These are phyloP conservation scores for Fraxinus cuspidata DNA, from an alignment of 257 asterid genomes.

Conservation along the genomic window DNA sequence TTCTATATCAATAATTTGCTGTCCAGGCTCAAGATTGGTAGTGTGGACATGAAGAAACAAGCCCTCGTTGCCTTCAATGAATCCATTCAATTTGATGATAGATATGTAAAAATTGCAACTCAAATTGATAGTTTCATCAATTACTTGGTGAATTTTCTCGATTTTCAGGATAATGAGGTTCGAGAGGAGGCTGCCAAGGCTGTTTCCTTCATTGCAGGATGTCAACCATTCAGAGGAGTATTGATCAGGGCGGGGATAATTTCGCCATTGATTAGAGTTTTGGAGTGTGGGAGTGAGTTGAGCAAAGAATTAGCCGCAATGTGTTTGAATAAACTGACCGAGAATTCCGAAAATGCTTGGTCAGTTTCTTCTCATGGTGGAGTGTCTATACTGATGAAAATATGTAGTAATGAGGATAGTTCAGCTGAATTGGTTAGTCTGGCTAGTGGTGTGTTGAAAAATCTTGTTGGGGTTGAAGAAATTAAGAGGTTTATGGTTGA, in stretches of 20 bases:
- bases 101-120: conserved; percentile 51
- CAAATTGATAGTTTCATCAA: conserved; percentile 58
- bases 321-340: conserved; percentile 79
- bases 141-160: conserved; percentile 62
- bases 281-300: conserved; percentile 63
- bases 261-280: conserved; percentile 61
- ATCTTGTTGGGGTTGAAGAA: conserved; percentile 82
- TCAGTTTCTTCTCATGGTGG: conserved; percentile 95
- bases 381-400: conserved; percentile 69
- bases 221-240: conserved; percentile 32
- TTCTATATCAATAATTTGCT: conserved; percentile 67
- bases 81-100: conserved; percentile 62
- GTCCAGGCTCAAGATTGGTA: conserved; percentile 76
- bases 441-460: conserved; percentile 83
- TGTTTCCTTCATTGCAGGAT: conserved; percentile 58
- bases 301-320: conserved; percentile 62
- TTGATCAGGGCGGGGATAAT: conserved; percentile 60
- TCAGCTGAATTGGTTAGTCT: conserved; percentile 47
- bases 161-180: conserved; percentile 53
- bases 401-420: conserved; percentile 41
- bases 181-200: conserved; percentile 69
- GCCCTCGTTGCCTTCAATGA: conserved; percentile 67
- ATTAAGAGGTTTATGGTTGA: conserved; percentile 84
- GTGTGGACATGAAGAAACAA: conserved; percentile 72
- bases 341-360: conserved; percentile 93